Conservation (phyloP, 2,329 filamentous ascomycete species). For the Claviceps paspali region DNA sequence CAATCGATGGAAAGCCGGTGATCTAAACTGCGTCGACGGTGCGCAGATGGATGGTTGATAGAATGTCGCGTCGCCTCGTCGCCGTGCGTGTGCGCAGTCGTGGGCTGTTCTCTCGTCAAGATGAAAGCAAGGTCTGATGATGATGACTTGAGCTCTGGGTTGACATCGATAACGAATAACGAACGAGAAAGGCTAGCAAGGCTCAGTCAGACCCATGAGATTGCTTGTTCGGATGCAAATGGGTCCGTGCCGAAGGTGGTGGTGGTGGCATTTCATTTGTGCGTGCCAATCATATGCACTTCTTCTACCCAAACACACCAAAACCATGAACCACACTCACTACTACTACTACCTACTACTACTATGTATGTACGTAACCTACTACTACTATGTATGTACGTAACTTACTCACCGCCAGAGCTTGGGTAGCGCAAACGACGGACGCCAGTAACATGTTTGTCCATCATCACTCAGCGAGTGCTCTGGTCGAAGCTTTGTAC, state of each 20-base stretch:
- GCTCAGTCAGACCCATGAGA: slow-evolving; percentile 11
- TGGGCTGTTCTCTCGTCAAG: neutral
- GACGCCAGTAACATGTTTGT: too few relatives aligned
- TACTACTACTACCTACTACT: too few relatives aligned
- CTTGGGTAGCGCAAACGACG: too few relatives aligned
- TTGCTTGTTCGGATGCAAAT: slow-evolving; percentile 23
- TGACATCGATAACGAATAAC: slow-evolving; percentile 8
- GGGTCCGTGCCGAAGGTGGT: slow-evolving; percentile 21
- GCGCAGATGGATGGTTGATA: neutral
- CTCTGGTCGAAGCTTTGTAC: slow-evolving; percentile 25
- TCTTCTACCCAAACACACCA: neutral
- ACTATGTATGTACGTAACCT: too few relatives aligned
- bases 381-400: too few relatives aligned
- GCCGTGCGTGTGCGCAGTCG: neutral
- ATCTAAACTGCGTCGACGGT: neutral
- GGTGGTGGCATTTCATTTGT: too few relatives aligned
- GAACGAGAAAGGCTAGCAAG: slow-evolving; percentile 12
- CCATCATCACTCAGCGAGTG: slow-evolving; percentile 11
- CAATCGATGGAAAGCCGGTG: neutral
- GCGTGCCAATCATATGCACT: slow-evolving; percentile 17
- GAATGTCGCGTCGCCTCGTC: neutral
- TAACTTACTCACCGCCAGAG: too few relatives aligned
- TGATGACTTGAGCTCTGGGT: neutral
- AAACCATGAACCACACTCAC: too few relatives aligned
- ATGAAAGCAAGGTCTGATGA: neutral